Base-by-base conservation (phyloP, 2,329 filamentous ascomycete species). In the Penicillium concentricum region DNA sequence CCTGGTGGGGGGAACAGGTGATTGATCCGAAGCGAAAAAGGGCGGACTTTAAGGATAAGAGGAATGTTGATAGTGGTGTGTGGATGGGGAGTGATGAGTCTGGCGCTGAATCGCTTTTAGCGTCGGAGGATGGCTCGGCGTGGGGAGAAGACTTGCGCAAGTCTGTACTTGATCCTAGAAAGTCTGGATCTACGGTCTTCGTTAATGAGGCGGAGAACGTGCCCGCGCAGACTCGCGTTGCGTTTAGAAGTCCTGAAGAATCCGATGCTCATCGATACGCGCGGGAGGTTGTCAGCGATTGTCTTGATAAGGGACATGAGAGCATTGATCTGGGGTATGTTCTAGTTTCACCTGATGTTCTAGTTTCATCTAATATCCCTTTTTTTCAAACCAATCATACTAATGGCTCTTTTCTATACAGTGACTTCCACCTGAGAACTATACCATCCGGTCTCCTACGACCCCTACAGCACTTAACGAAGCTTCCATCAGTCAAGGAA, bases 81-180 rank as follows among this genome's bases (percentile, higher is more conserved):
- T 80, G 77, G 72, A 77, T 79, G 76, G 75, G 72, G 2, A 79
- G 77, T 61, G 77, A 79, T 63, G 75, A 76, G 56, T 74, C 74
- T 9, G 67, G 64, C 3, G 68, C 66, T 2, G 69, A 71, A 7
- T 67, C 69, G 38, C 65, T 72, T 43, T 65, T 74, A 43, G 59
- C 67, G 1, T 73, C 71, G 4, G 72, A 72, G 49, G 74, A 76
- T 69, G 63, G 68, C 16, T 65, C 69, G 16, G 55, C 52, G 13
- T 75, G 72, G 64, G 69, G 74, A 22, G 76, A 77, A 52, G 74
- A 78, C 43, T 65, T 75, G 44, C 54, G 72, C 46, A 62, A 72
- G 60, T 65, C 64, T 44, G 64, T 61, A 38, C 54, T 57, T n/a
- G 59, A 63, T 51, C 51, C 66, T 20, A 56, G 59, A 10, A 41